Evolutionary conservation across 2,329 filamentous ascomycete species (phyloP).

Genomic region (Pseudonectria foliicola): DNA sequence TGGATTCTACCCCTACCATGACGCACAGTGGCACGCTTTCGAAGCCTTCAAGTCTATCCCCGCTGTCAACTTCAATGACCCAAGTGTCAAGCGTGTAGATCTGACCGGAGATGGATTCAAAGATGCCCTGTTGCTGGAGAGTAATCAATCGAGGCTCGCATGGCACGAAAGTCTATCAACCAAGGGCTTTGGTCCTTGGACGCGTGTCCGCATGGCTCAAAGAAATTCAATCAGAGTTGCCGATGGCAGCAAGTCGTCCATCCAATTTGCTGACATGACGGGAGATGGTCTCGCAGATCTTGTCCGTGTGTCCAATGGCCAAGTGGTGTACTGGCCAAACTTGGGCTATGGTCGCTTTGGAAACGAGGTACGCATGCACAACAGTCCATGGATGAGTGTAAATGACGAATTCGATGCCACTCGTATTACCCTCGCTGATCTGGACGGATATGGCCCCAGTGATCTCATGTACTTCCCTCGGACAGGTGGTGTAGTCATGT

Average conservation of each 20-base stretch:
- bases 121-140: background rate
- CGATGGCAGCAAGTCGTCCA: background rate
- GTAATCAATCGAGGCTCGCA: background rate
- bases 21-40: no score
- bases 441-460: constrained; percentile 1
- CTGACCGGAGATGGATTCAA: constrained; percentile 1
- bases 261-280: constrained; percentile 3
- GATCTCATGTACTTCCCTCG: constrained; percentile 1
- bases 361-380: background rate
- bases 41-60: no score
- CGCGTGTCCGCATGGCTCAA: no score
- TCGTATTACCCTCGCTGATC: constrained; percentile 1
- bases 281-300: constrained; percentile 4
- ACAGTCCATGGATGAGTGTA: background rate
- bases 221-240: background rate
- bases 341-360: constrained; percentile 4
- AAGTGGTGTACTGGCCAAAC: constrained; percentile 4
- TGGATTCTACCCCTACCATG: no score
- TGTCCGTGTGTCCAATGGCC: background rate
- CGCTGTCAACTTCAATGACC: background rate
- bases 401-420: background rate
- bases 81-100: background rate
- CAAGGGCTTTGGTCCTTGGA: background rate
- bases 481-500: background rate
- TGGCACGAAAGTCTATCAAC: background rate